Evolutionary conservation across 179 eudicot species (phyloP), one percentile per base, ranked within the genome.

Genomic region (Kewa caespitosa): DNA sequence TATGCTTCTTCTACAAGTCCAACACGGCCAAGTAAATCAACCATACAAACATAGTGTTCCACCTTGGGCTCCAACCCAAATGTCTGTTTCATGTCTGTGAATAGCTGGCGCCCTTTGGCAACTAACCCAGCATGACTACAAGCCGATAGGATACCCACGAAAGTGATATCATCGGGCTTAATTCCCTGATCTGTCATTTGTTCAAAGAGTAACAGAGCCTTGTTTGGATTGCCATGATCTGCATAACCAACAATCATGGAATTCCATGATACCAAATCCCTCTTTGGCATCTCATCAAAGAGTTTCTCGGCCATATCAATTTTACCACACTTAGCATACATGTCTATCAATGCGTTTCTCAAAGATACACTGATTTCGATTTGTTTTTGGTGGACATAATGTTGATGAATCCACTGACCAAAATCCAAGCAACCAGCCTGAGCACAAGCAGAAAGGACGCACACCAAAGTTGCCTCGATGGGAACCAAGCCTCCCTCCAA

Each of bases 81-180:
- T 32, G 23, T 23, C 15, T 18, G 67, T 66, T 86, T 83, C 96
- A 89, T 89, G 38, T 78, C 67, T 38, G 42, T 62, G 67, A 89
- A 91, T 71, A 76, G 86, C 13, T 73, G 76, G 70, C 78, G 77
- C 34, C 92, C 92, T 81, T 79, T 65, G 63, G 81, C 2, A 46
- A 88, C 84, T 54, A 91, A 78, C 30, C 97, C 97, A 30, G 89
- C 89, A 67, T 91, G 97, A 70, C 91, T 86, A 75, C 96, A 91
- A 61, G 91, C 93, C 22, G 96, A 91, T 31, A 91, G 79, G 70
- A 91, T 74, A 6, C 90, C 93, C 0, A 88, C 78, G 38, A 83
- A 88, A 9, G 93, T 91, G 59, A 91, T 83, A 42, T 83, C 82
- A 76, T 91, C 93, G 28, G 93, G 92, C 63, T 83, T 88, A 36